Base-by-base conservation (phyloP, 2,329 filamentous ascomycete species). In the Blastomyces emzantsi region DNA sequence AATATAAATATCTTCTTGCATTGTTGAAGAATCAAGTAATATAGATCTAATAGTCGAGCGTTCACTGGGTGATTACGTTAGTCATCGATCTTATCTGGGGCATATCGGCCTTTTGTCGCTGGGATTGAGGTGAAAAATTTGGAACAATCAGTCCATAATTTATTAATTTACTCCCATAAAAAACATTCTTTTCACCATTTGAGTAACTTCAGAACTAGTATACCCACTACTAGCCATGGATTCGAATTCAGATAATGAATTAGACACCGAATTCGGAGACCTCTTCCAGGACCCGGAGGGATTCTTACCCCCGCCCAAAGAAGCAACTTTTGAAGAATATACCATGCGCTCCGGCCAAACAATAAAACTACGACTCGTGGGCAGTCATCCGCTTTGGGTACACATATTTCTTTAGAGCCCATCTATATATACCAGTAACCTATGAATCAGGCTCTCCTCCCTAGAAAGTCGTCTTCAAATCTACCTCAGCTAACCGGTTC, bases 301-400 rank as follows among this genome's bases (percentile, higher is more conserved):
- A 72, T 97, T 85, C 79, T 94, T 90, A 73, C 84, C 88, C 57
- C 86, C 90, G 0, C 87, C 91, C 57, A 89, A 90, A 58, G 84
- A 87, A 58, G 86, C 90, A 8, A 93, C 89, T 2, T 86, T 84
- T 66, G 86, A 89, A 66, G 82, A 85, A 54, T 89, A 95, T 79
- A 84, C 81, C 28, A 83, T 93, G 73, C 78, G 84, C 63, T 85
- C 83, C 45, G 90, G 89, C 65, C 75, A 85, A 67, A 79, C 80
- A 36, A 78, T 95, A 67, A 85, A 80, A 60, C 83, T 96, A 67
- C 85, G 90, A 70, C 85, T 97, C 15, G 90, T 96, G 55, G 92
- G 92, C 65, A 87, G 90, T 75, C 93, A 90, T 79, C 90, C 92
- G 30, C 84, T 95, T 17, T 96, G 95, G 85, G 85, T 87, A 83